These are phyloP conservation scores for Lagenaria siceraria DNA, from an alignment of 306 rosid genomes.

Conservation along the genomic window DNA sequence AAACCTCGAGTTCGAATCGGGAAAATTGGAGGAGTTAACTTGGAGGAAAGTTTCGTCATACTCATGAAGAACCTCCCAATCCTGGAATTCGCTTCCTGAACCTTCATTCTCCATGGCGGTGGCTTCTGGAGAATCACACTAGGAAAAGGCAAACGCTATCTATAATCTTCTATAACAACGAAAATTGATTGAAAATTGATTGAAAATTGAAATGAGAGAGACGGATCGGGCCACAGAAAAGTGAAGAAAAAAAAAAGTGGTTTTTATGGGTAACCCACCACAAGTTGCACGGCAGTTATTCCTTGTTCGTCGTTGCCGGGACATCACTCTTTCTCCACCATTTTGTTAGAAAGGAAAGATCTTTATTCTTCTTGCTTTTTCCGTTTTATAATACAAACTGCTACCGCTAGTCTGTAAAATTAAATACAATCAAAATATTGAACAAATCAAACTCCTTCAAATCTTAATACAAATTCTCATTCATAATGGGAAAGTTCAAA, in stretches of 20 bases:
- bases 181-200: no score
- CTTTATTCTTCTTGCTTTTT: background rate
- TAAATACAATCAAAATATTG: no score
- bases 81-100: constrained; percentile 20
- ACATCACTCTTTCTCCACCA: background rate
- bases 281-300: background rate
- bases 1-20: background rate
- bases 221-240: background rate
- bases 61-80: constrained; percentile 50
- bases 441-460: no score
- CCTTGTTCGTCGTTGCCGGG: background rate
- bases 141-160: background rate
- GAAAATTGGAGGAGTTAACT: background rate
- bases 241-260: background rate
- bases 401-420: background rate
- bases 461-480: no score
- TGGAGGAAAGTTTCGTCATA: constrained; percentile 8
- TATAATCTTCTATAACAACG: background rate
- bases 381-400: background rate
- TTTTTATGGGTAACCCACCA: background rate
- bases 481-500: no score
- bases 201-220: no score
- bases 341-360: background rate
- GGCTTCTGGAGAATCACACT: background rate
- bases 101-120: constrained; percentile 14